Conservation (phyloP, 1,139 yeast species). For the Hyphopichia khmerensis region DNA sequence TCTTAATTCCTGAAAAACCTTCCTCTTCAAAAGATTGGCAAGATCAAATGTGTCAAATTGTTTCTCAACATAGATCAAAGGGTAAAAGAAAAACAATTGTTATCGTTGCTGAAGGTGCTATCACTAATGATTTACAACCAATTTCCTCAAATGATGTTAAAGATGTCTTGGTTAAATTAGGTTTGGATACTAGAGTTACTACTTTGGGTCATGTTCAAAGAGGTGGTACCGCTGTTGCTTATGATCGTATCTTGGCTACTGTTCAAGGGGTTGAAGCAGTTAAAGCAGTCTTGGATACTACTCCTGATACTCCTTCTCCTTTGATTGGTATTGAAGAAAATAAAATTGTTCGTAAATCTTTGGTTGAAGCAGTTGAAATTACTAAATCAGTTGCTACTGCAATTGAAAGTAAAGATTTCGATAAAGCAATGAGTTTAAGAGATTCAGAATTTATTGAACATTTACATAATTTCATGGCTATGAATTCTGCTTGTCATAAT, state of each 20-base stretch:
- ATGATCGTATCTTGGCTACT: slow-evolving; percentile 72
- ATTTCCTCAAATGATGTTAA: slow-evolving; percentile 67
- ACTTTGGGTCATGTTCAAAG: slow-evolving; percentile 83
- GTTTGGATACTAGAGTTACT: slow-evolving; percentile 76
- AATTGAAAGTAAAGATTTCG: slow-evolving; percentile 58
- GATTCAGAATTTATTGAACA: slow-evolving; percentile 73
- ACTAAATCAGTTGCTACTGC: slow-evolving; percentile 73
- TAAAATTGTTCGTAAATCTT: slow-evolving; percentile 65
- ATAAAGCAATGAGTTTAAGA: slow-evolving; percentile 63
- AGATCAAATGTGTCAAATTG: slow-evolving; percentile 63
- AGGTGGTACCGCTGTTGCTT: slow-evolving; percentile 85
- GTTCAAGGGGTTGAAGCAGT: slow-evolving; percentile 85
- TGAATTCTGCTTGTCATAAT: slow-evolving; percentile 61
- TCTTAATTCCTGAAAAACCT: slow-evolving; percentile 80
- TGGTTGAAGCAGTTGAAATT: slow-evolving; percentile 69
- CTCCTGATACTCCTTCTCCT: slow-evolving; percentile 74
- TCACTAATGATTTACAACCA: slow-evolving; percentile 63
- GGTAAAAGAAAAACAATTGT: slow-evolving; percentile 81
- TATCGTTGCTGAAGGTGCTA: slow-evolving; percentile 83
- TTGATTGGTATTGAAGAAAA: slow-evolving; percentile 74
- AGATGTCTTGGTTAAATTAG: slow-evolving; percentile 61
- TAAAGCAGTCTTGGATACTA: slow-evolving; percentile 66
- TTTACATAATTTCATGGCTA: slow-evolving; percentile 57
- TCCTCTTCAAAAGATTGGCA: slow-evolving; percentile 61
- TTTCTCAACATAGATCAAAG: slow-evolving; percentile 61